Evolutionary conservation across 148 eudicot genomes (phyloP), one percentile per base, ranked within the genome.

Genomic region (Vaccinium darrowii): DNA sequence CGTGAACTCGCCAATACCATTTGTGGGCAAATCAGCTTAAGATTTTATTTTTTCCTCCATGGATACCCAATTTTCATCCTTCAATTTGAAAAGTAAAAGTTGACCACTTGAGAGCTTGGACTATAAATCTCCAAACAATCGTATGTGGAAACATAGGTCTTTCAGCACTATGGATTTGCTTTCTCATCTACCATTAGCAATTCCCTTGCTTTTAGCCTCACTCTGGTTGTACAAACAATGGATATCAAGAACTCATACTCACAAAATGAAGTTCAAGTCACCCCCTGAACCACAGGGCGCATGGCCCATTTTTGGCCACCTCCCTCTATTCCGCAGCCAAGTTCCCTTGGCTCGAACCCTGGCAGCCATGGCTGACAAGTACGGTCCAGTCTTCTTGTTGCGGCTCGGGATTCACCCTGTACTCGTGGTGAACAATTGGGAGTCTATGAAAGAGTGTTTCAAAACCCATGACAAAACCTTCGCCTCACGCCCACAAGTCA

Each of bases 381-480:
- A 78, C 8, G 81, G 80, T 50, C 80, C 60, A 3, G 33, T 19
- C 27, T 77, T 77, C 80, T 47, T 0, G n/a, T 8, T 77, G 2
- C 33, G 33, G 14, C 39, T 78, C 14, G 81, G 81, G 16, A 6
- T 78, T 11, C 60, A 78, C 16, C 25, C 18, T 3, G 33, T 58
- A n/a, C 43, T 78, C 10, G 81, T 78, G 60, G 16, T 78, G 14
- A 78, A 58, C 30, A 78, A 33, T 58, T 78, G 43, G 39, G 81
- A 78, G 54, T 33, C 30, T 73, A 16, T 36, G 7, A 73, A 36
- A 36, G 49, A 73, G 49, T 73, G 76, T 73, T 73, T 73, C 76
- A 73, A 21, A 8, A 25, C 47, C 47, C 13, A 73, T 16, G 49
- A 73, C 21, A 73, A 73, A 36, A 14, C 54, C 21, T 78, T 78